These are phyloP conservation scores for Boletus subparvulus DNA, from an alignment of 768 basidiomycete species.

Conservation along the genomic window DNA sequence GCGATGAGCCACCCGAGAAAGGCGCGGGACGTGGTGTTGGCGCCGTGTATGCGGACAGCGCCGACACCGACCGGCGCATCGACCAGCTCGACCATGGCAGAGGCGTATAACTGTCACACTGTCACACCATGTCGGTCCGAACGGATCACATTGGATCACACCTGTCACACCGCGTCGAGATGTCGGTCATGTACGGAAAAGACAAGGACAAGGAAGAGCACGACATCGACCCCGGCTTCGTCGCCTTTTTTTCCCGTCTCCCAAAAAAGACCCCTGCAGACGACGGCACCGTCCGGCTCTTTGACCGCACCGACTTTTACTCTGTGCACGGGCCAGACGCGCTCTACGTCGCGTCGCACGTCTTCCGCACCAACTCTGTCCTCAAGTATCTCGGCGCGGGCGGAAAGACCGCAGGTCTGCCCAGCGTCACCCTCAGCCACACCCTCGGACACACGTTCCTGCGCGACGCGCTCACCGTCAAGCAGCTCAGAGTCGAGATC, in stretches of 20 bases:
- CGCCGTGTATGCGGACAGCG: slow-evolving; percentile 80
- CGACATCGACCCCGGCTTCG: slow-evolving; percentile 66
- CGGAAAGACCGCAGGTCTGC: slow-evolving; percentile 58
- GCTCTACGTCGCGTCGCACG: slow-evolving; percentile 77
- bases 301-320: slow-evolving; percentile 82
- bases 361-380: slow-evolving; percentile 86
- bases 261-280: slow-evolving; percentile 64
- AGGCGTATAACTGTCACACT: slow-evolving; percentile 15
- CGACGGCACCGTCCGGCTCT: slow-evolving; percentile 83
- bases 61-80: slow-evolving; percentile 66
- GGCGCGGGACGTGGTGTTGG: slow-evolving; percentile 65
- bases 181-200: slow-evolving; percentile 65
- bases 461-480: slow-evolving; percentile 84
- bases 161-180: slow-evolving; percentile 29
- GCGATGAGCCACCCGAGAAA: slow-evolving; percentile 81
- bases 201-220: slow-evolving; percentile 62
- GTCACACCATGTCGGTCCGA: slow-evolving; percentile 21
- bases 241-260: slow-evolving; percentile 63
- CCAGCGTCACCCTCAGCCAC: slow-evolving; percentile 74
- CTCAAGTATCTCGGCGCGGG: slow-evolving; percentile 84
- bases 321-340: slow-evolving; percentile 90
- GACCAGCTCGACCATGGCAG: slow-evolving; percentile 34
- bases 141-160: no score
- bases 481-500: slow-evolving; percentile 91
- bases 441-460: slow-evolving; percentile 79